Evolutionary conservation across 352 stramenopile species (phyloP).

Genomic region (Thalassiosira ordinaria): DNA sequence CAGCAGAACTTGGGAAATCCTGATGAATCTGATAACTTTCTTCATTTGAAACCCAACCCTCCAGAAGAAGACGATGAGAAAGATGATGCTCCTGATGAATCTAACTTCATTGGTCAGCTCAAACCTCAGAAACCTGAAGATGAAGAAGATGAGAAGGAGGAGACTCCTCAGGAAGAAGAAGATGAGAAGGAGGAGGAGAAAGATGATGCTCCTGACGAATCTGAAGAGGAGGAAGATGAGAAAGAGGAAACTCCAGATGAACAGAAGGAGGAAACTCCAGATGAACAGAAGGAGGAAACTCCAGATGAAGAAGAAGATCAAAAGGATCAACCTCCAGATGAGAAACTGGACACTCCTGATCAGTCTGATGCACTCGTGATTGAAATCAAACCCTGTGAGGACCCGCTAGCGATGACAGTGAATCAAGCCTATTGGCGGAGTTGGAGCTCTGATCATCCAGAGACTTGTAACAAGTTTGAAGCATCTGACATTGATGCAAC

Average conservation of each 20-base stretch:
- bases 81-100: no score
- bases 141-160: no score
- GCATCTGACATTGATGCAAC: constrained; percentile 54
- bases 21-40: no score
- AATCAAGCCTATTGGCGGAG: constrained; percentile 67
- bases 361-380: constrained; percentile 48
- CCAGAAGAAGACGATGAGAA: not conserved
- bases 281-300: constrained; percentile 18
- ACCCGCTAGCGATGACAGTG: constrained; percentile 63
- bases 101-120: no score
- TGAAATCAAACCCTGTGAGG: constrained; percentile 60
- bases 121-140: no score
- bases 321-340: not conserved
- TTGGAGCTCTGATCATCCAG: constrained; percentile 55
- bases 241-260: constrained; percentile 2
- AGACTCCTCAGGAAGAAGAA: constrained; percentile 5
- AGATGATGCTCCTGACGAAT: constrained; percentile 9
- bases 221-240: constrained; percentile 18
- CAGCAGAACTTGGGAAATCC: no score
- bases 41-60: no score
- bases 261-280: constrained; percentile 8
- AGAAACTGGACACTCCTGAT: constrained; percentile 15
- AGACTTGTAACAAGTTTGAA: constrained; percentile 63
- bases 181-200: no score
- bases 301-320: constrained; percentile 1